Percentiles rank a stretch among this genome's conserved stretches.
These are phyloP conservation scores for Chionographis japonica DNA, from an alignment of 106 monocot genomes.

Conservation along the genomic window DNA sequence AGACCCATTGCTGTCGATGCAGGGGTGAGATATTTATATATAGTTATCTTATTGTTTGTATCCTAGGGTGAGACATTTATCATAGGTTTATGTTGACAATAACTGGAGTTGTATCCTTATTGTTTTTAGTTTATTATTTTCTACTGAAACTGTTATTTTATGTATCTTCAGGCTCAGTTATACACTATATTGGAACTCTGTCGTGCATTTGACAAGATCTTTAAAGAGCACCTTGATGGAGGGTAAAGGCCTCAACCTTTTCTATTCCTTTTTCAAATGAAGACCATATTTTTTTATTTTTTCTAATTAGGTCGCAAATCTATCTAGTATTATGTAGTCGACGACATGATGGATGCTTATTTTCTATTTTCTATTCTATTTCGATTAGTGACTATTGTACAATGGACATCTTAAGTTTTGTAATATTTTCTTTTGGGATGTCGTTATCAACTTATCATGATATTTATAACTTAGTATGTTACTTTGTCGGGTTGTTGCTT, in stretches of 20 bases:
- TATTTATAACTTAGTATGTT: too few relatives aligned
- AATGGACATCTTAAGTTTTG: too few relatives aligned
- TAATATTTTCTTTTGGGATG: too few relatives aligned
- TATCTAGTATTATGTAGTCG: too few relatives aligned
- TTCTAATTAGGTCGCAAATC: too few relatives aligned
- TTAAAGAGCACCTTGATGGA: slow-evolving; percentile 67
- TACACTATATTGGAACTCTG: slow-evolving; percentile 61
- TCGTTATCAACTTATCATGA: too few relatives aligned
- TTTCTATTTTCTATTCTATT: neutral
- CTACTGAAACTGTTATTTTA: neutral
- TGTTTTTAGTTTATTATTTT: too few relatives aligned
- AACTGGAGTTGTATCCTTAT: too few relatives aligned
- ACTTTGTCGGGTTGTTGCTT: too few relatives aligned
- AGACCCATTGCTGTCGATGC: slow-evolving; percentile 51
- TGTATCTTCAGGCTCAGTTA: slow-evolving; percentile 42
- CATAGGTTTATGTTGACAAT: too few relatives aligned
- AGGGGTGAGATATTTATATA: slow-evolving; percentile 33
- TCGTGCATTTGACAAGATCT: slow-evolving; percentile 62
- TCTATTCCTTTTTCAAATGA: neutral
- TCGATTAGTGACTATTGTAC: neutral
- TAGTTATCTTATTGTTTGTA: neutral
- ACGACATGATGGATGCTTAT: neutral
- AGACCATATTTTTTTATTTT: too few relatives aligned
- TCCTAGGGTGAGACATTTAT: too few relatives aligned
- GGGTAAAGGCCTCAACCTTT: slow-evolving; percentile 27